Conservation (phyloP, 1,284 basidiomycete species). For the Meira nashicola region DNA sequence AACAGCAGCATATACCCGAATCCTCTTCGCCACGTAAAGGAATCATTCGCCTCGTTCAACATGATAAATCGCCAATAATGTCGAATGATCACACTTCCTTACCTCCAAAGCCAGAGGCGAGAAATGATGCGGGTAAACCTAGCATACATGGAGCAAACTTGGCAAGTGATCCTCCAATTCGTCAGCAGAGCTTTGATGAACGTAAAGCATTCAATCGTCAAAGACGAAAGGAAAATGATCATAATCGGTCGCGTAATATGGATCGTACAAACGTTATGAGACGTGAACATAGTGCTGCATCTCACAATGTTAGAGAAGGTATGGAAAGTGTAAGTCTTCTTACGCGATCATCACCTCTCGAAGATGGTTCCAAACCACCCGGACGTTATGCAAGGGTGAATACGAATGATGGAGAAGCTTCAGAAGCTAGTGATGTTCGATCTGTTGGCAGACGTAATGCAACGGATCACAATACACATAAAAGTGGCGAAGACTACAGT, state of each 20-base stretch:
- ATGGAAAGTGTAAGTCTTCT: too few relatives aligned
- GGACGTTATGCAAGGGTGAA: too few relatives aligned
- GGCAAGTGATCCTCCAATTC: too few relatives aligned
- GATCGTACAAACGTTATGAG: not conserved
- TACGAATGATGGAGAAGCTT: too few relatives aligned
- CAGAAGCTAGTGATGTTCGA: too few relatives aligned
- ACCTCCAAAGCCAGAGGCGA: not conserved
- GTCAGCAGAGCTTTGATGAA: not conserved
- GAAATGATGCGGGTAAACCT: too few relatives aligned
- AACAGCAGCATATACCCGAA: conserved; percentile 1
- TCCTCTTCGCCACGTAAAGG: conserved; percentile 1
- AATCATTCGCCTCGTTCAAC: not conserved
- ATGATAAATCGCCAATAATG: not conserved
- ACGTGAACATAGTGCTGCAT: not conserved
- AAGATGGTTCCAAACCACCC: too few relatives aligned
- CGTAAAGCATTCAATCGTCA: not conserved
- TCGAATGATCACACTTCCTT: not conserved
- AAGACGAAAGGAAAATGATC: not conserved
- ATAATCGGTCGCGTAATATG: not conserved
- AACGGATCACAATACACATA: too few relatives aligned
- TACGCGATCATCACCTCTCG: too few relatives aligned
- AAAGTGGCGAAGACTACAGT: too few relatives aligned
- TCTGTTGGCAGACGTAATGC: too few relatives aligned
- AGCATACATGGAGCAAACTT: too few relatives aligned
- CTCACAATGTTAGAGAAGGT: not conserved